Base-by-base conservation (phyloP, 306 rosid species). In the Glycine soja region DNA sequence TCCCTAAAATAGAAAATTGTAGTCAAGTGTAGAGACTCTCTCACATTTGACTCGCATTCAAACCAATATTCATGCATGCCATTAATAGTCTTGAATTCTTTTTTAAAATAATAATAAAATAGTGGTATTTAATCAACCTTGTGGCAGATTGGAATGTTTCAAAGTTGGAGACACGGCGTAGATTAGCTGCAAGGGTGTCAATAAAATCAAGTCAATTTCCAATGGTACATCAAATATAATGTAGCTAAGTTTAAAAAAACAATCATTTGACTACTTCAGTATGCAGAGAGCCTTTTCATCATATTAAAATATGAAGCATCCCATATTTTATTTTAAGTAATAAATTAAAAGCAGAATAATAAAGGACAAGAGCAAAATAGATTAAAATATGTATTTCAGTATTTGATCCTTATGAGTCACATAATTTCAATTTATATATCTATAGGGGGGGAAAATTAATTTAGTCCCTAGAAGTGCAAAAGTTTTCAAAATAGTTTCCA, bases 101-200 rank as follows among this genome's bases (percentile, higher is more conserved):
- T 45, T 64, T 32, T 7, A 2, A 19, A 32, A 64, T 3, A 30
- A 40, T 45, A 47, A 40, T 4, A 36, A 82, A 18, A 11, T 18
- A 54, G 53, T 9, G 53, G 76, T 38, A 42, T 78, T 80, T 54
- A 79, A 70, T 75, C 68, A 82, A 91, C 99, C 99, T 95, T 64
- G 93, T 88, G 4, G 91, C 88, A 74, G 92, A 93, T 70, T 92
- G 97, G 70, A 93, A 90, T 52, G 95, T 87, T 87, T 95, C 99
- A 91, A 91, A 91, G 88, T 92, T 93, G 88, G 97, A 93, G 47
- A 90, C 65, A 45, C 86, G 92, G 4, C 83, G 91, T 57, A 93
- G 80, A 91, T 89, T 95, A 50, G 93, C 99, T 95, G 97, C 91
- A 88, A 18, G 78, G 87, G 90, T 89, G 42, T 70, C 40, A 57